These are phyloP conservation scores for Schwanniomyces vanrijiae DNA, from an alignment of 805 yeast species.

Conservation along the genomic window DNA sequence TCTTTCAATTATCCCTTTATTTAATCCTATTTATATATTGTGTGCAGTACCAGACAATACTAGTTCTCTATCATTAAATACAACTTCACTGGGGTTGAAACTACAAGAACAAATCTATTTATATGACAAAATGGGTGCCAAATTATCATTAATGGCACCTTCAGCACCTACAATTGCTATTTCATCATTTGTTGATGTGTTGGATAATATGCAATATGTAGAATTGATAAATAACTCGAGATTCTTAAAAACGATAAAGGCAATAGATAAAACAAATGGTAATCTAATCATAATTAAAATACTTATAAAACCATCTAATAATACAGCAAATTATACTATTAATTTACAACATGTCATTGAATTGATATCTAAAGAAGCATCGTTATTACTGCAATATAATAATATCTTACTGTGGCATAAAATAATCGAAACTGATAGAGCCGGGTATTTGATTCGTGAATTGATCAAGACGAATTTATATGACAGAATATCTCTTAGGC, in stretches of 20 bases:
- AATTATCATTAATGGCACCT: conserved; percentile 81
- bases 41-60: neutral
- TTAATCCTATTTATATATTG: neutral
- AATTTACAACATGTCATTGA: conserved; percentile 25
- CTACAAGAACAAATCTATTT: neutral
- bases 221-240: conserved; percentile 77
- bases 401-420: conserved; percentile 72
- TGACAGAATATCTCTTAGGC: conserved; percentile 83
- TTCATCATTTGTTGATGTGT: conserved; percentile 82
- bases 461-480: conserved; percentile 76
- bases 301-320: conserved; percentile 58
- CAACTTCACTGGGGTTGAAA: too few species aligned
- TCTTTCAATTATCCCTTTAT: neutral
- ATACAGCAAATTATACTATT: conserved; percentile 15
- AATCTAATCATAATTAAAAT: conserved; percentile 71
- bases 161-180: conserved; percentile 90
- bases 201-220: conserved; percentile 72
- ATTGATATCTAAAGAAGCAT: conserved; percentile 33
- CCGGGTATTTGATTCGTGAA: conserved; percentile 87
- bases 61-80: neutral
- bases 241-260: conserved; percentile 82
- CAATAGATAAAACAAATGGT: conserved; percentile 66
- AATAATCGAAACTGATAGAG: conserved; percentile 84
- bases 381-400: conserved; percentile 45
- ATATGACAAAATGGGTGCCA: conserved; percentile 68